Evolutionary conservation across 179 eudicot genomes (phyloP), one percentile per base, ranked within the genome.

Genomic region (Heliamphora pulchella): DNA sequence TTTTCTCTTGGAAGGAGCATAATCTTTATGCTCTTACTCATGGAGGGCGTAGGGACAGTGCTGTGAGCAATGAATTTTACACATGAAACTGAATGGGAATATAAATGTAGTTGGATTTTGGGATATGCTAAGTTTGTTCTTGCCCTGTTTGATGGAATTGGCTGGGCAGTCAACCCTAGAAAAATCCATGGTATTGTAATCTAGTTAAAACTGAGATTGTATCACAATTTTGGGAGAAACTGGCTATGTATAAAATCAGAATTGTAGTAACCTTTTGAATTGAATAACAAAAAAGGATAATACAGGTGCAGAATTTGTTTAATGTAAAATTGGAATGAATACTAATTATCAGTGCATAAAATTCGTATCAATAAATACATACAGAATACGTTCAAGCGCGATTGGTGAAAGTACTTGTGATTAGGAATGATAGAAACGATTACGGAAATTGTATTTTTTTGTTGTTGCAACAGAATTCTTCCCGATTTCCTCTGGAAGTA

Each of bases 391-490:
- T 31, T 53, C 14, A 44, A 20, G 10, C 11, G 41, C 61, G 22
- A 53, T 13, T 48, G 57, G 57, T 64, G 47, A 50, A 65, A 64
- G 4, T 22, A 22, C 53, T 51, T 13, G 20, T 3, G 47, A 65
- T 31, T 66, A 64, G 5, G 17, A 20, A 58, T 9, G 9, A 8
- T 11, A 73, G 17, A 64, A 51, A 6, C 93, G 89, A 67, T 59
- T 50, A 8, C 92, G 89, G 9, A 93, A 90, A 70, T 89, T 87
- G 64, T 91, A 92, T 75, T 76, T 90, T 84, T 80, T 86, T 17
- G 83, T 58, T 63, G 79, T 73, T 51, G 80, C 62, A 9, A 79
- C 73, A 18, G 89, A 87, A 71, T 86, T 86, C 65, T 84, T 89
- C 54, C 78, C 83, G 5, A 88, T 77, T 18, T 83, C 90, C 70